Conservation (phyloP, 129 eudicot species). For the Sambucus nigra region DNA sequence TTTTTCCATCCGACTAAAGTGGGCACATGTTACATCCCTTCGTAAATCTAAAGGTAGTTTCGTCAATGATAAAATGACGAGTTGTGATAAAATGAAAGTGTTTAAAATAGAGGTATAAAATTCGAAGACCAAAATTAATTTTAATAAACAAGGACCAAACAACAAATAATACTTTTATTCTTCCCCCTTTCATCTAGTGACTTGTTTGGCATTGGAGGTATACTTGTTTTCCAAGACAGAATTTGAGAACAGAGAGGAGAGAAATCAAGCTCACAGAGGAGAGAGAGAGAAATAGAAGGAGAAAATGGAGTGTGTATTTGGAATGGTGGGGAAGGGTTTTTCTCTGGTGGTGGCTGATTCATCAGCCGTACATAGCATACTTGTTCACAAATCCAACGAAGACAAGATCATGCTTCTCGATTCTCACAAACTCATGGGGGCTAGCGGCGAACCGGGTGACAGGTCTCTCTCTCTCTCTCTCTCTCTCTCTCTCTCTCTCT, state of each 20-base stretch:
- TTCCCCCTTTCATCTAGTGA: too few relatives aligned
- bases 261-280: neutral
- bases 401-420: slow-evolving; percentile 89
- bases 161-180: too few relatives aligned
- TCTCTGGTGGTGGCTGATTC: slow-evolving; percentile 81
- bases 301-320: slow-evolving; percentile 83
- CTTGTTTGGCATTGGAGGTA: neutral
- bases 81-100: too few relatives aligned
- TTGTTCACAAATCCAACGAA: slow-evolving; percentile 86
- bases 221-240: neutral
- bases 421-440: slow-evolving; percentile 93
- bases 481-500: neutral
- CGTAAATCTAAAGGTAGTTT: too few relatives aligned
- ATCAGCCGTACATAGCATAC: slow-evolving; percentile 82
- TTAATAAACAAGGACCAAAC: too few relatives aligned
- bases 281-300: neutral
- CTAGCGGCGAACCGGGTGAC: slow-evolving; percentile 92
- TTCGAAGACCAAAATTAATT: too few relatives aligned
- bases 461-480: slow-evolving; percentile 26
- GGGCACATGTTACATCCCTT: too few relatives aligned
- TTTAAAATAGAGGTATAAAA: too few relatives aligned
- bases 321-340: slow-evolving; percentile 74
- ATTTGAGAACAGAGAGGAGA: neutral
- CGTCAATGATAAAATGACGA: too few relatives aligned
- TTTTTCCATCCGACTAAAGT: too few relatives aligned